Conservation (phyloP, 371 early-diverging fungal genomes). For the Mortierella sp. region DNA sequence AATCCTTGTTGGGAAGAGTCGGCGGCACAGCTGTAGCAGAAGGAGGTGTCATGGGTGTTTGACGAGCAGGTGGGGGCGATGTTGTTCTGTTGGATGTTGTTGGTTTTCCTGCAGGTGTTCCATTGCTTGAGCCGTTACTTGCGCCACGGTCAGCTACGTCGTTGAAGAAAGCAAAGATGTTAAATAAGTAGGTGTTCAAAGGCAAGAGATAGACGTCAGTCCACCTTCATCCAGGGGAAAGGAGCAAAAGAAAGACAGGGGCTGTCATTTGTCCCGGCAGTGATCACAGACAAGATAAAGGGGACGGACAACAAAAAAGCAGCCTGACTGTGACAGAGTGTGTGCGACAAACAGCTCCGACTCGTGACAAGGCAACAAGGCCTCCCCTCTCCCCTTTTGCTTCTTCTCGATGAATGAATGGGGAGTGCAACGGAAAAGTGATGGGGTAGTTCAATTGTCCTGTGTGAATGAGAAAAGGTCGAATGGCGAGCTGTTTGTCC, state of each 20-base stretch:
- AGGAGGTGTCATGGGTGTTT: slow-evolving; percentile 54
- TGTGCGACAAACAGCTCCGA: background rate
- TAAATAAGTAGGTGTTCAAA: background rate
- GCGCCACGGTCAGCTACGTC: slow-evolving; percentile 35
- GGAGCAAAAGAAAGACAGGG: background rate
- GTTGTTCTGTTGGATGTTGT: slow-evolving; percentile 44
- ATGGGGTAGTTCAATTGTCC: background rate
- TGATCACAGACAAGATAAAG: background rate
- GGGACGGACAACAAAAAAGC: background rate
- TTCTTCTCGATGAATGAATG: background rate
- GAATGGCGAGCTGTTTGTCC: background rate
- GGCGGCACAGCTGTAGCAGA: slow-evolving; percentile 45
- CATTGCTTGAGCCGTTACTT: slow-evolving; percentile 30
- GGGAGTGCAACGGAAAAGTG: background rate
- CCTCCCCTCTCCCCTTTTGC: background rate
- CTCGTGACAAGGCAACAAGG: background rate
- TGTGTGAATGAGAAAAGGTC: background rate
- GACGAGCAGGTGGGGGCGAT: slow-evolving; percentile 53
- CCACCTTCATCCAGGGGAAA: background rate
- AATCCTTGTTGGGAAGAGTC: slow-evolving; percentile 31
- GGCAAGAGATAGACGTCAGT: background rate
- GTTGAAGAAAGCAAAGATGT: background rate
- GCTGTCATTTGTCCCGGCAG: background rate
- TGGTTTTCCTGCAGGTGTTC: slow-evolving; percentile 47
- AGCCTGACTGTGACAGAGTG: background rate